Percentiles rank a stretch among this genome's conserved stretches.
These are phyloP conservation scores for Ampelocalamus luodianensis DNA, from an alignment of 176 grass and related monocot genomes.

Conservation along the genomic window DNA sequence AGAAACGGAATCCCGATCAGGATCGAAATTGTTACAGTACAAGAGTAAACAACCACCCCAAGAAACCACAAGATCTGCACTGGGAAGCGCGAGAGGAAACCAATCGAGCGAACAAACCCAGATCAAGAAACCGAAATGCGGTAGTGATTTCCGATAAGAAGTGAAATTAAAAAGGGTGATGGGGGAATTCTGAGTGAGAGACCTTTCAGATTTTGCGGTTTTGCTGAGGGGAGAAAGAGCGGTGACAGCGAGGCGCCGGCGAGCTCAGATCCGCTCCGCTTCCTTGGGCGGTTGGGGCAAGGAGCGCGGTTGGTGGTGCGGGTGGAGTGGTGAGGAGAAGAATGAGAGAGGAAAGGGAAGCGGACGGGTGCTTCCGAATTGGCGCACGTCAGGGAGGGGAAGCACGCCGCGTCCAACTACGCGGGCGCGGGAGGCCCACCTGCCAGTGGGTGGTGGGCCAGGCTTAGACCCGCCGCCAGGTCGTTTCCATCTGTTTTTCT, in stretches of 20 bases:
- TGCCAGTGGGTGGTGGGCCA: background rate
- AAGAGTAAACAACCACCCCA: background rate
- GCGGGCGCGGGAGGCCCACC: slow-evolving; percentile 22
- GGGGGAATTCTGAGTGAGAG: background rate
- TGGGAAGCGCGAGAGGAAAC: background rate
- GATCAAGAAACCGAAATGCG: background rate
- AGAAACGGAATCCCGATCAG: background rate
- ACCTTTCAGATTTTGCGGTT: background rate
- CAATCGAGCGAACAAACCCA: background rate
- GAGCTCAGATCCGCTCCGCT: slow-evolving; percentile 13
- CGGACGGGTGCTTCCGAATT: background rate
- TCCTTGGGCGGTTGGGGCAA: background rate
- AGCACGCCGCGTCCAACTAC: slow-evolving; percentile 6
- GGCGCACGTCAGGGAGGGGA: slow-evolving; percentile 19
- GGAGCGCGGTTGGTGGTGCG: slow-evolving; percentile 25
- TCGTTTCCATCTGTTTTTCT: background rate
- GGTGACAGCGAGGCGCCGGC: background rate
- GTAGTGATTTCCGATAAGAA: background rate
- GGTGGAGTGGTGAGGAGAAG: background rate
- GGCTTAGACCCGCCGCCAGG: background rate
- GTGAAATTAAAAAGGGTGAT: background rate
- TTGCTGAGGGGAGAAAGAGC: background rate
- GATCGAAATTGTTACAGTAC: background rate
- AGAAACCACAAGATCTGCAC: background rate
- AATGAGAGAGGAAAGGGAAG: background rate